A percentile compares a stretch with the other conserved stretches of the same genome.
Conservation (phyloP, 2,329 filamentous ascomycete species). For the Microcyclosporella mali region DNA sequence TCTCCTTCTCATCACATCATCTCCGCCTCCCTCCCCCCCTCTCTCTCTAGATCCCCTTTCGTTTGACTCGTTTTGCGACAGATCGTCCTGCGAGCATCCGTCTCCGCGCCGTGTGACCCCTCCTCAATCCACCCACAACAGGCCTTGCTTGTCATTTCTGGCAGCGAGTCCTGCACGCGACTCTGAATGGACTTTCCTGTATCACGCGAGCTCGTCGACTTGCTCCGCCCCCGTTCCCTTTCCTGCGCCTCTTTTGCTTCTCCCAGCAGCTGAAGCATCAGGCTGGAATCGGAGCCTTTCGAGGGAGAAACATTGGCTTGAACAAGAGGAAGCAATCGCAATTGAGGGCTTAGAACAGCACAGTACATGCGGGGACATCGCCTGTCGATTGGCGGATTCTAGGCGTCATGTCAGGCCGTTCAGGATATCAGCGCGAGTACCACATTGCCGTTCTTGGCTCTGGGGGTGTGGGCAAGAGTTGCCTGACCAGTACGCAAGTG, state of each 20-base stretch:
- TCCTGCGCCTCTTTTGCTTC: too few species aligned
- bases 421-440: constrained; percentile 51
- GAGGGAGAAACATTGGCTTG: too few species aligned
- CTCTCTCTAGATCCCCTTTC: neutral
- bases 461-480: constrained; percentile 88
- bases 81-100: constrained; percentile 8
- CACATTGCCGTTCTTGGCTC: constrained; percentile 77
- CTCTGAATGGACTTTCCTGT: constrained; percentile 12
- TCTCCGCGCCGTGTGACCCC: constrained; percentile 13
- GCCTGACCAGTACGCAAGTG: constrained; percentile 64
- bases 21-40: constrained; percentile 1
- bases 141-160: constrained; percentile 3
- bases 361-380: too few species aligned
- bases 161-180: constrained; percentile 6
- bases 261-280: neutral
- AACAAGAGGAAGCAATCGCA: too few species aligned
- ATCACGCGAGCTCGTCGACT: constrained; percentile 4
- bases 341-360: too few species aligned
- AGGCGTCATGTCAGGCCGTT: constrained; percentile 26
- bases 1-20: too few species aligned
- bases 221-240: too few species aligned
- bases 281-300: too few species aligned
- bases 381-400: neutral
- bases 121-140: neutral
- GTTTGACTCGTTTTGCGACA: neutral